Conservation (phyloP, 805 yeast species). For the Kuraishia borneana region DNA sequence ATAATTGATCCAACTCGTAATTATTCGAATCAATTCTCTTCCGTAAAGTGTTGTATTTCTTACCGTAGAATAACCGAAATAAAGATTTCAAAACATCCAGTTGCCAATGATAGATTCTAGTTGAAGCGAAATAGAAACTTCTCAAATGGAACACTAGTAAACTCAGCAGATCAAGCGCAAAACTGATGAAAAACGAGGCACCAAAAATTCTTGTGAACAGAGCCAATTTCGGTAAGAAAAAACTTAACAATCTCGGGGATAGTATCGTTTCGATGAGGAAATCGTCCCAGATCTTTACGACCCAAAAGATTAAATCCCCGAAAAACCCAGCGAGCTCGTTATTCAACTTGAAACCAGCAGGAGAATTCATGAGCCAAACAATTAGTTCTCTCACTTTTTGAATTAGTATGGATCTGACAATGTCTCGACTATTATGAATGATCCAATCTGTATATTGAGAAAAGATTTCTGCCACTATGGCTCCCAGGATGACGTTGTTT, state of each 20-base stretch:
- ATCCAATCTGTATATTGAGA: conserved; percentile 7
- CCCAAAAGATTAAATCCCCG: conserved; percentile 83
- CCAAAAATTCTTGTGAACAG: conserved; percentile 27
- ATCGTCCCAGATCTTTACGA: conserved; percentile 53
- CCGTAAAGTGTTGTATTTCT: conserved; percentile 74
- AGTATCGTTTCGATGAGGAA: not conserved
- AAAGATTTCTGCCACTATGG: conserved; percentile 39
- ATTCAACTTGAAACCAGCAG: conserved; percentile 90
- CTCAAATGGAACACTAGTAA: conserved; percentile 60
- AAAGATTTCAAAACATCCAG: conserved; percentile 56
- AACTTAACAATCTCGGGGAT: not conserved
- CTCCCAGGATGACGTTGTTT: conserved; percentile 75
- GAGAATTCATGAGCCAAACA: conserved; percentile 73
- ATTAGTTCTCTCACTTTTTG: conserved; percentile 37
- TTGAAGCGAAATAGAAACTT: conserved; percentile 68
- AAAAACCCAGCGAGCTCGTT: conserved; percentile 75
- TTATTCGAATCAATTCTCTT: conserved; percentile 77
- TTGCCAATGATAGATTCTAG: conserved; percentile 73
- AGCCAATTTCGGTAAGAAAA: not conserved
- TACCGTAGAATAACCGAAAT: conserved; percentile 80
- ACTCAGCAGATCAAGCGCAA: conserved; percentile 53
- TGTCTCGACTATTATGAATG: conserved; percentile 15
- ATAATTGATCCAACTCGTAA: conserved; percentile 76
- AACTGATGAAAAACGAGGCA: conserved; percentile 56
- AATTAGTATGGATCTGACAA: conserved; percentile 29